Base-by-base conservation (phyloP, 2,329 filamentous ascomycete genomes). In the Fusarium sp. region DNA sequence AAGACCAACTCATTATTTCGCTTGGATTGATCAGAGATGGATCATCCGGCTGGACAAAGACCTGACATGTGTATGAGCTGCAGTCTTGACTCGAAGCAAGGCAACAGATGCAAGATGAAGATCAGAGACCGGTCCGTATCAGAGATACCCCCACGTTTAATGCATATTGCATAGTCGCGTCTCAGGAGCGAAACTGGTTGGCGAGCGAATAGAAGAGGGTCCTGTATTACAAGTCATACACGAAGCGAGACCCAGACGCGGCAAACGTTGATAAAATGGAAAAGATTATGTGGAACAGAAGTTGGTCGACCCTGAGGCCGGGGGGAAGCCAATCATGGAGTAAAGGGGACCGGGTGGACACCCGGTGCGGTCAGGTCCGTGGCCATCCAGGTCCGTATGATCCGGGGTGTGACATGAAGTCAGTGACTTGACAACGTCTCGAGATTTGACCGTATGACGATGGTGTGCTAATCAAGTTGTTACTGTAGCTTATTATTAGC, bases 291-390 rank as follows among this genome's bases (percentile, higher is more conserved):
- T 58, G 70, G 56, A 55, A 58, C 69, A 44, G 30, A 53, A 68
- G 67, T 62, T 75, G 66, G 53, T 62, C 18, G 26, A 60, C 38
- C n/a, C 60, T 68, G 58, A 56, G 41, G 47, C 45, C 33, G 36
- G 41, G 55, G 36, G 44, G 22, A 24, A n/a, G n/a, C 74, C 65
- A 74, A 71, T 71, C 56, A 62, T 45, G 42, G 38, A 51, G 35
- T 11, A 6, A 24, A 39, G 28, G 26, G 69, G 56, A 70, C 72
- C 74, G 72, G 72, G 66, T 74, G 51, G 28, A 15, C 56, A 72
- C 64, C 74, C 70, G 72, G 72, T 75, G 68, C 64, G 50, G 70
- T 63, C 73, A 63, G 59, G 63, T 64, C 62, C 65, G 68, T n/a
- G n/a, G n/a, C n/a, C n/a, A n/a, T 59, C 73, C 59, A 63, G 59